Percentiles rank a stretch among this genome's conserved stretches.
These are phyloP conservation scores for Colletotrichum destructivum DNA, from an alignment of 2,329 filamentous ascomycete species.

Conservation along the genomic window DNA sequence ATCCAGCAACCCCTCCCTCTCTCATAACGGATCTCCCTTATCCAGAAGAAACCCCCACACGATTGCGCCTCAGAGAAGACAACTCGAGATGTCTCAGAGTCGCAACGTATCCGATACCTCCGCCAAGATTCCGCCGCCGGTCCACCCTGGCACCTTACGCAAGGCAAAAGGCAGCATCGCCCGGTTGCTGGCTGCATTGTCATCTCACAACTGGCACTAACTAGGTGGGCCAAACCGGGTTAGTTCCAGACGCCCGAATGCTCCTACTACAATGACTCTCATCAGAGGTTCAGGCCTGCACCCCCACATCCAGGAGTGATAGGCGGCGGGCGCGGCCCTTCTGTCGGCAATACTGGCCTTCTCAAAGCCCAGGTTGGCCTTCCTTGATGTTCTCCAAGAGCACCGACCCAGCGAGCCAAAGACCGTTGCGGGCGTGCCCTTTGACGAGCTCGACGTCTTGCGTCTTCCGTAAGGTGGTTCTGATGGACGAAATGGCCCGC, in stretches of 20 bases:
- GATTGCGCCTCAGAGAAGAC: background rate
- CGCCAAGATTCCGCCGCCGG: background rate
- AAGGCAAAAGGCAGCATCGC: slow-evolving; percentile 10
- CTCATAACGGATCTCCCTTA: background rate
- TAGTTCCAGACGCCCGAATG: slow-evolving; percentile 49
- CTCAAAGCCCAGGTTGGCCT: slow-evolving; percentile 56
- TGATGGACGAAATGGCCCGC: slow-evolving; percentile 70
- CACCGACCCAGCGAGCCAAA: slow-evolving; percentile 48
- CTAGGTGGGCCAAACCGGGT: slow-evolving; percentile 46
- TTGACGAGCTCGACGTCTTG: slow-evolving; percentile 65
- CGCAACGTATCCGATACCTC: background rate
- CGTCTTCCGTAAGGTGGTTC: slow-evolving; percentile 68
- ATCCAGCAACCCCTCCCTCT: background rate
- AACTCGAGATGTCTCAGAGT: background rate
- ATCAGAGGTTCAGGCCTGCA: slow-evolving; percentile 71
- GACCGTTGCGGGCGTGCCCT: slow-evolving; percentile 56
- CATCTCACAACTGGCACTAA: slow-evolving; percentile 12
- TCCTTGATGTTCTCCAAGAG: slow-evolving; percentile 53
- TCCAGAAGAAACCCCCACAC: background rate
- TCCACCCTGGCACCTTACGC: background rate
- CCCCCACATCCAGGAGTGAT: slow-evolving; percentile 75
- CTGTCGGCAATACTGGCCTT: slow-evolving; percentile 55
- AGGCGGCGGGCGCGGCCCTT: slow-evolving; percentile 68
- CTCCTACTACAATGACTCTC: slow-evolving; percentile 76
- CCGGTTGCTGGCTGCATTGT: background rate